Conservation (phyloP, 75 land plant species). For the Adiantum capillusveneris region DNA sequence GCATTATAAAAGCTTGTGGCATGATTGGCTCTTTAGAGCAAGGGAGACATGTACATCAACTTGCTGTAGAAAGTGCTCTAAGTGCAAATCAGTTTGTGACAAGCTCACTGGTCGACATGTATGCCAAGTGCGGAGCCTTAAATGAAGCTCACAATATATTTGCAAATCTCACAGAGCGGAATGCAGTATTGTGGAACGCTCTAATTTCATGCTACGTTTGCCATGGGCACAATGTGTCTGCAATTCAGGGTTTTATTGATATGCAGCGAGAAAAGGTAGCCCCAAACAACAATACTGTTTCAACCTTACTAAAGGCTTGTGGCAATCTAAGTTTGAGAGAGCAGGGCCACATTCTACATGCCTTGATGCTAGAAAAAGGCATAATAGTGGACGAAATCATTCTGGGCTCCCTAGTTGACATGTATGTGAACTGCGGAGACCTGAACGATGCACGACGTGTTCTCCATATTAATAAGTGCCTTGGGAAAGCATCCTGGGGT, state of each 20-base stretch:
- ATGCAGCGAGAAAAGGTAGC: slow-evolving; percentile 29
- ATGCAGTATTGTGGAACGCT: slow-evolving; percentile 13
- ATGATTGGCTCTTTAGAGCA: slow-evolving; percentile 28
- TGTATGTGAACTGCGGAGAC: slow-evolving; percentile 55
- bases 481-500: slow-evolving; percentile 47
- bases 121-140: slow-evolving; percentile 14
- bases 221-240: slow-evolving; percentile 18
- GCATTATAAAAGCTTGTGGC: slow-evolving; percentile 62
- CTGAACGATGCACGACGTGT: slow-evolving; percentile 22
- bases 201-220: slow-evolving; percentile 17
- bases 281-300: slow-evolving; percentile 48
- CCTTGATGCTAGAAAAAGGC: slow-evolving; percentile 23
- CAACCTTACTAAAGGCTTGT: slow-evolving; percentile 47
- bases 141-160: slow-evolving; percentile 12
- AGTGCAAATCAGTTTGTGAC: slow-evolving; percentile 22
- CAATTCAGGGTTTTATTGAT: slow-evolving; percentile 35
- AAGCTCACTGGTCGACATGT: slow-evolving; percentile 41
- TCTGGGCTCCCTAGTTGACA: slow-evolving; percentile 46
- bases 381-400: slow-evolving; percentile 29
- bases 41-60: slow-evolving; percentile 50
- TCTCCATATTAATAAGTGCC: slow-evolving; percentile 35
- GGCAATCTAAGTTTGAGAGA: slow-evolving; percentile 34
- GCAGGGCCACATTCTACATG: slow-evolving; percentile 10
- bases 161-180: slow-evolving; percentile 2
- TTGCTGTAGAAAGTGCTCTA: slow-evolving; percentile 23